phyloP scores from a whole-genome alignment of 306 rosid genomes.

The Begonia loranthoides region DNA sequence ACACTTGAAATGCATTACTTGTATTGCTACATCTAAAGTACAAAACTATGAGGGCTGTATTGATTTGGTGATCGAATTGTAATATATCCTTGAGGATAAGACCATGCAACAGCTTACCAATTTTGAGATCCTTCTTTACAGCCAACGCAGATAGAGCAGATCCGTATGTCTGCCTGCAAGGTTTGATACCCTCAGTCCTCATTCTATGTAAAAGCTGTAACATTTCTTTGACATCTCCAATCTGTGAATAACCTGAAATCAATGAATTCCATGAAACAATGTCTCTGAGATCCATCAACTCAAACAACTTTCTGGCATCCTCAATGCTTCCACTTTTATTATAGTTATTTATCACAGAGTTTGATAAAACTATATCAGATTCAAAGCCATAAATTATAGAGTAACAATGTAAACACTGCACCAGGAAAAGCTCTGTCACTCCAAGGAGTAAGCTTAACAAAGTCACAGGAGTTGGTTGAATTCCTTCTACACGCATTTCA shows the following conservation, averaged over 20 bases:
- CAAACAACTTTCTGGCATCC: constrained; percentile 12
- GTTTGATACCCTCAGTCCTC: constrained; percentile 6
- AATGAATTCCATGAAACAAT: constrained; percentile 12
- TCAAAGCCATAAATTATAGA: constrained; percentile 6
- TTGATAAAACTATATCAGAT: constrained; percentile 7
- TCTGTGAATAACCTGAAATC: constrained; percentile 4
- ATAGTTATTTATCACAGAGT: constrained; percentile 8
- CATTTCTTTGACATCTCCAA: constrained; percentile 6
- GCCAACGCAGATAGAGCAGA: constrained; percentile 12
- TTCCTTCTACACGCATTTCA: constrained; percentile 7
- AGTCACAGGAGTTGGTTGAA: constrained; percentile 12
- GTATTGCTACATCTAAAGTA: constrained; percentile 7
- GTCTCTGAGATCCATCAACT: constrained; percentile 10
- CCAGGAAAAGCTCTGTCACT: constrained; percentile 7
- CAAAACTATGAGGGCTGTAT: constrained; percentile 6
- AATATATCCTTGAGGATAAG: constrained; percentile 1
- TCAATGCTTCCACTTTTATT: constrained; percentile 9
- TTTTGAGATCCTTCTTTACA: constrained; percentile 1
- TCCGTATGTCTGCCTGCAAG: constrained; percentile 6
- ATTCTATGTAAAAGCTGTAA: constrained; percentile 6
- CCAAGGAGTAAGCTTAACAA: constrained; percentile 5
- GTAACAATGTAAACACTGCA: constrained; percentile 11
- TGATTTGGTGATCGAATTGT: constrained; percentile 10
- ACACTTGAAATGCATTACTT: constrained; percentile 2
- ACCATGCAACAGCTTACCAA: constrained; percentile 12